Evolutionary conservation across 768 basidiomycete genomes (phyloP).

Genomic region (Mycena metata): DNA sequence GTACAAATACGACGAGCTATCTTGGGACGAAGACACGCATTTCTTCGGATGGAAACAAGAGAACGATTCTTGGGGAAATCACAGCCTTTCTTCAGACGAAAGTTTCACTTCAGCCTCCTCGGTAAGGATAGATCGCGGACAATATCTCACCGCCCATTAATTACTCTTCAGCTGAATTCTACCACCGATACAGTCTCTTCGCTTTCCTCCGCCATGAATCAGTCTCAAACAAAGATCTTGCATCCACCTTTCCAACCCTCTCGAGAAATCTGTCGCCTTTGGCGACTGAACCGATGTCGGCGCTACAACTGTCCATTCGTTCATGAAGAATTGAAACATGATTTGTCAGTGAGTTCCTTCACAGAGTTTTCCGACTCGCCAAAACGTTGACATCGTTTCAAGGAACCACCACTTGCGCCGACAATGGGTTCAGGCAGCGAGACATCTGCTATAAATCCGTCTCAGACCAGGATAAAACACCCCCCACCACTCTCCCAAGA

Average conservation of each 20-base stretch:
- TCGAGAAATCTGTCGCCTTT: constrained; percentile 44
- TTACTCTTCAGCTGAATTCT: not conserved
- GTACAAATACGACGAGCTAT: constrained; percentile 12
- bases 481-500: constrained; percentile 38
- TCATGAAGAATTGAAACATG: constrained; percentile 46
- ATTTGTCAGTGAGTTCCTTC: constrained; percentile 32
- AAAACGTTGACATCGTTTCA: not conserved
- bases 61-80: constrained; percentile 3
- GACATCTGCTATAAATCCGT: not conserved
- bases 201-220: constrained; percentile 13
- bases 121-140: not conserved
- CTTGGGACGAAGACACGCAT: constrained; percentile 5
- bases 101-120: constrained; percentile 15
- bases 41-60: not conserved
- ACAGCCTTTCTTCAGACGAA: constrained; percentile 30
- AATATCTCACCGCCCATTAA: not conserved
- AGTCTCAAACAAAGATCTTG: not conserved
- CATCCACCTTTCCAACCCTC: constrained; percentile 37
- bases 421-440: too few species aligned
- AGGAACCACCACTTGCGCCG: constrained; percentile 7
- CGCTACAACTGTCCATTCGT: constrained; percentile 41
- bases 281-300: constrained; percentile 48
- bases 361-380: not conserved
- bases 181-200: constrained; percentile 22
- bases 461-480: constrained; percentile 23